Evolutionary conservation across 441 rosid genomes (phyloP), one percentile per base, ranked within the genome.

Genomic region (Populus hybrid): DNA sequence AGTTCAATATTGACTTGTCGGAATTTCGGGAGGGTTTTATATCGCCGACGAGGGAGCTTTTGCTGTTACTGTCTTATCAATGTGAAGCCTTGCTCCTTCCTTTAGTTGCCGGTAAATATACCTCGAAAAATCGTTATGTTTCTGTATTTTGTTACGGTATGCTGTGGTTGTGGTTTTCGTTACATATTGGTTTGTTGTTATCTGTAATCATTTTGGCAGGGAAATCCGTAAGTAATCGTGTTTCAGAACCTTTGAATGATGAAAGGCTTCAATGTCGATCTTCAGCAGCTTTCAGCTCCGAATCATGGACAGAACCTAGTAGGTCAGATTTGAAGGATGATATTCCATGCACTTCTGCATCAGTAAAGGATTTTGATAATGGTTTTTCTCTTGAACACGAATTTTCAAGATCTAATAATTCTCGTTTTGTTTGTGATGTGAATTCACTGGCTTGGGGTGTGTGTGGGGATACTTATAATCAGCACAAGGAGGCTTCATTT

Each of bases 1-100:
- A 71, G 75, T 76, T 85, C 83, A 88, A 83, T 76, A 82, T 87
- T 68, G 81, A 93, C 71, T 84, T 90, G 64, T 89, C 97, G 26
- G 98, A 97, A 77, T 97, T 87, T 84, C 93, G 90, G 6, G 96
- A 94, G 81, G 98, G 92, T 80, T 94, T 90, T 83, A 88, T 96
- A 61, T 96, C 98, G 79, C 99, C 99, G 3, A 85, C 95, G 70
- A 92, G 92, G 85, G 89, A 91, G 78, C 86, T 85, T 73, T 72
- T 94, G 70, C 81, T 89, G 72, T 67, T 94, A 81, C 95, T 89
- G 69, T 96, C 98, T 1, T 80, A 89, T 83, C 89, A 92, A 50
- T 84, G 87, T 40, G 92, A 93, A 82, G 95, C 95, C 63, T 75
- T 91, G 73, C 82, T 96, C 73, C 90, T 96, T 79, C 99, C 98